Evolutionary conservation across 805 yeast species (phyloP).

Genomic region (Clavispora phyllophila): DNA sequence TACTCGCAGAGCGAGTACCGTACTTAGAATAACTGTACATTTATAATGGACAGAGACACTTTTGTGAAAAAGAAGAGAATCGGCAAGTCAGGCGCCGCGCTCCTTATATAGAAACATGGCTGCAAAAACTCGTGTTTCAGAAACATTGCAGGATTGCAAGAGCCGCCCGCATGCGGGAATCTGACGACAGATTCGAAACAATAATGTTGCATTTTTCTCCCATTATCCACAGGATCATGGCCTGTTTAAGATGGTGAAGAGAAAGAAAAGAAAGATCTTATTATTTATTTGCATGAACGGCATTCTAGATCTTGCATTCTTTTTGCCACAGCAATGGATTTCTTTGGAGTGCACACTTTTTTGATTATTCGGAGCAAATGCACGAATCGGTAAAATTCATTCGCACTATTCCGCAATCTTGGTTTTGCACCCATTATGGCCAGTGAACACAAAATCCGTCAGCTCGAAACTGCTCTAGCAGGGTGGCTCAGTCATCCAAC

Average conservation of each 20-base stretch:
- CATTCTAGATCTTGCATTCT: too few species aligned
- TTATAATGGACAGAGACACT: too few species aligned
- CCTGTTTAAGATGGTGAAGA: too few species aligned
- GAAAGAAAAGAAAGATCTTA: too few species aligned
- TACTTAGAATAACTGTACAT: conserved; percentile 17
- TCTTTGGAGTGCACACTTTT: background rate
- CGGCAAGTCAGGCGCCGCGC: too few species aligned
- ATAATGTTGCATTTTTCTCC: background rate
- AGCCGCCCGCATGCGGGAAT: background rate
- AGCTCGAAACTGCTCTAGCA: background rate
- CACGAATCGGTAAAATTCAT: background rate
- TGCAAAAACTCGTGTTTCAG: conserved; percentile 1
- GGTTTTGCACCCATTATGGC: background rate
- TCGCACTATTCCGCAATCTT: background rate
- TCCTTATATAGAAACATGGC: background rate
- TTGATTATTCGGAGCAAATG: too few species aligned
- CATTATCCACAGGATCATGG: background rate
- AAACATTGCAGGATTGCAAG: background rate
- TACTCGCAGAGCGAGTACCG: conserved; percentile 8
- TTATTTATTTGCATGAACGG: too few species aligned
- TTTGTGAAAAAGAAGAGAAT: too few species aligned
- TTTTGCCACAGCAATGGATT: too few species aligned
- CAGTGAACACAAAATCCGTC: background rate
- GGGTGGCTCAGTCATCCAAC: background rate
- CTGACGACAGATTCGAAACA: background rate